phyloP scores from a whole-genome alignment of 2,329 filamentous ascomycete genomes.

The Colletotrichum tropicicola region DNA sequence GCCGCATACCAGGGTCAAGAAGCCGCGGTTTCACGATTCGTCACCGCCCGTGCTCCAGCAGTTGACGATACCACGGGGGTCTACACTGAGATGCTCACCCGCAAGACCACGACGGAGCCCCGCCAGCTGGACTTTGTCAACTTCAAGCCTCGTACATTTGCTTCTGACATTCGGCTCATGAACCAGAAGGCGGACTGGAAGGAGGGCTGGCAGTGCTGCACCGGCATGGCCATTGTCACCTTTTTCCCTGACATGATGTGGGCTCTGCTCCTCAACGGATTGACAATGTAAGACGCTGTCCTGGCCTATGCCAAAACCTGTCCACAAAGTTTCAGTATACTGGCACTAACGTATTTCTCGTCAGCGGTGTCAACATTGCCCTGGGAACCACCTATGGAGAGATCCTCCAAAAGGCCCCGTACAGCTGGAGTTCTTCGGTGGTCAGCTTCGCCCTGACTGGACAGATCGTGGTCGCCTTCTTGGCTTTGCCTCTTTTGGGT shows the following conservation, averaged over 20 bases:
- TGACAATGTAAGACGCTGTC: slow-evolving; percentile 10
- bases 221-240: slow-evolving; percentile 41
- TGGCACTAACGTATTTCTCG: slow-evolving; percentile 39
- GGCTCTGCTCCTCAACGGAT: slow-evolving; percentile 46
- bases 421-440: slow-evolving; percentile 45
- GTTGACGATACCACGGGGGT: slow-evolving; percentile 28
- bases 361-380: slow-evolving; percentile 48
- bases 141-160: slow-evolving; percentile 44
- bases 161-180: slow-evolving; percentile 48
- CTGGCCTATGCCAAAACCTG: neutral
- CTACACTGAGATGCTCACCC: slow-evolving; percentile 27
- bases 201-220: slow-evolving; percentile 33
- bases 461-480: slow-evolving; percentile 47
- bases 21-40: slow-evolving; percentile 22
- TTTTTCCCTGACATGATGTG: slow-evolving; percentile 52
- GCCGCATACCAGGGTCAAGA: slow-evolving; percentile 45
- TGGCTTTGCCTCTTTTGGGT: slow-evolving; percentile 48
- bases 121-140: slow-evolving; percentile 44
- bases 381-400: slow-evolving; percentile 50
- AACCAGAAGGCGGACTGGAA: slow-evolving; percentile 48
- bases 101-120: slow-evolving; percentile 15
- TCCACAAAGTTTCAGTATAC: slow-evolving; percentile 14
- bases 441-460: slow-evolving; percentile 48
- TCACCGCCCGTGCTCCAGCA: slow-evolving; percentile 30
- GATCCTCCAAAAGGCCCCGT: slow-evolving; percentile 44